These are phyloP conservation scores for Takashimella koratensis DNA, from an alignment of 1,284 basidiomycete species.

Conservation along the genomic window DNA sequence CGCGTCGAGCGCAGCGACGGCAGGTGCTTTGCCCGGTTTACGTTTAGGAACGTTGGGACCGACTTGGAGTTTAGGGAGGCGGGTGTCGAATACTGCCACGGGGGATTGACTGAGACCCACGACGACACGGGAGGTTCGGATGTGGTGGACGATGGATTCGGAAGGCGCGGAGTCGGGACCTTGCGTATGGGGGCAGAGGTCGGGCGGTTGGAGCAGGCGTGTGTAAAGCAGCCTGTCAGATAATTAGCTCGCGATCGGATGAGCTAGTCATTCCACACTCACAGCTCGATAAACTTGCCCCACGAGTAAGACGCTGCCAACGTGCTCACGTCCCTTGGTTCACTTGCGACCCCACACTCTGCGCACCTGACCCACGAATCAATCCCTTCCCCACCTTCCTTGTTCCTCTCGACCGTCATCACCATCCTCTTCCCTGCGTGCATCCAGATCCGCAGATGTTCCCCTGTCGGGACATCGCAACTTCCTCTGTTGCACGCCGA, in stretches of 20 bases:
- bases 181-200: slow-evolving; percentile 18
- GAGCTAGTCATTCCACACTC: slow-evolving; percentile 1
- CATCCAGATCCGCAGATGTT: slow-evolving; percentile 24
- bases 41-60: slow-evolving; percentile 35
- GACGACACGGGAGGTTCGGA: slow-evolving; percentile 8
- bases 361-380: slow-evolving; percentile 22
- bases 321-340: slow-evolving; percentile 6
- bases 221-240: slow-evolving; percentile 24
- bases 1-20: slow-evolving; percentile 14
- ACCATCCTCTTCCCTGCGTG: slow-evolving; percentile 17
- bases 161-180: neutral
- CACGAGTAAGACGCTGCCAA: slow-evolving; percentile 25
- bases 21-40: slow-evolving; percentile 20
- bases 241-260: neutral
- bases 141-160: neutral
- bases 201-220: slow-evolving; percentile 10
- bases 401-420: slow-evolving; percentile 5
- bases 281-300: slow-evolving; percentile 36
- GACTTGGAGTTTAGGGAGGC: slow-evolving; percentile 37
- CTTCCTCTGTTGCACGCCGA: slow-evolving; percentile 17
- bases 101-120: slow-evolving; percentile 4
- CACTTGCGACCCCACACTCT: slow-evolving; percentile 14
- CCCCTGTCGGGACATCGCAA: slow-evolving; percentile 18
- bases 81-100: slow-evolving; percentile 21
- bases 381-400: slow-evolving; percentile 4